Base-by-base conservation (phyloP, 2,329 filamentous ascomycete genomes). In the Aspergillus sp. region DNA sequence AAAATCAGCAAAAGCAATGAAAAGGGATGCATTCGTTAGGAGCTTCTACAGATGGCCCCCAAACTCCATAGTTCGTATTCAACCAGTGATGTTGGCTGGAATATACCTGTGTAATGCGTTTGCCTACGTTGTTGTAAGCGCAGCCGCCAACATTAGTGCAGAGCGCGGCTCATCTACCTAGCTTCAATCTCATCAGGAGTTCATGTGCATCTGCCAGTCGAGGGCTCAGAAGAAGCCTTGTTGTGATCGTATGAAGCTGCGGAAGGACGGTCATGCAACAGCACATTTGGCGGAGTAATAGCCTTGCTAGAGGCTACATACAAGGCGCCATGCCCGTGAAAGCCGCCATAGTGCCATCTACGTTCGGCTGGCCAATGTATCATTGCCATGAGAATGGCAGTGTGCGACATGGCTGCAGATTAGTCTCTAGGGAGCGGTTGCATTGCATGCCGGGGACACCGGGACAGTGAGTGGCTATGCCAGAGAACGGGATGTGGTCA, bases 91-190 rank as follows among this genome's bases (percentile, higher is more conserved):
- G 32, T 36, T 36, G 74, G 5, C 66, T 79, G 39, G 80, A 83
- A 65, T 68, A 79, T 30, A 81, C 82, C 70, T 78, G 3, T 76
- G 80, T 17, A 62, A 82, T 60, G 70, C 69, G 50, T 58, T 82
- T 17, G 70, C 71, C 21, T 82, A 77, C 66, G 80, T 78, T 13
- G 67, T 64, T 23, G 74, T 70, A 54, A 64, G 82, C 36, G 77
- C 75, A 60, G 72, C 70, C n/a, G 74, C 72, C 12, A 79, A 79
- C 21, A 77, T 80, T n/a, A 69, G 72, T 32, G 69, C 72, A 5
- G 79, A 83, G 63, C 45, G 4, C 63, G 81, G 45, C 79, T 82
- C 65, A 69, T 83, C 5, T 79, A 78, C 69, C 76, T 77, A 0
- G 77, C 13, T 76, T 73, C 32, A 79, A 82, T 69, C 72, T 67